Percentiles rank a stretch among this genome's conserved stretches.
These are phyloP conservation scores for Symbiodinium pilosum DNA, from an alignment of 73 alveolate genomes.

Conservation along the genomic window DNA sequence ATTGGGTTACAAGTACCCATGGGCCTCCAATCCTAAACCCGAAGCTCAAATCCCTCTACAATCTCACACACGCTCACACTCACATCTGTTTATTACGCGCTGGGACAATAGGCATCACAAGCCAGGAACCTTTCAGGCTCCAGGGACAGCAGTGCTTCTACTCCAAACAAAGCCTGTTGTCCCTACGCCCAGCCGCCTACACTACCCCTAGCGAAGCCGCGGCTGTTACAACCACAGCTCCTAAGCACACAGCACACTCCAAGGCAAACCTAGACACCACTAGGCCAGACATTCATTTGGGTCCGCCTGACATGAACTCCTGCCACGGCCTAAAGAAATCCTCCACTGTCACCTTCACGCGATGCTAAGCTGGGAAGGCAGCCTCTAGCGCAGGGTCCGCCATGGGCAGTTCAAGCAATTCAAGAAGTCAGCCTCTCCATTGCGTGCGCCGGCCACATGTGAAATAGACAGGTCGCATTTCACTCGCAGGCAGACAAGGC, in stretches of 20 bases:
- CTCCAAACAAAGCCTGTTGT: no score
- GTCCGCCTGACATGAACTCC: not conserved
- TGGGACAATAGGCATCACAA: no score
- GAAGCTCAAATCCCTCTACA: no score
- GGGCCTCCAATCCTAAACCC: no score
- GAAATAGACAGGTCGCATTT: not conserved
- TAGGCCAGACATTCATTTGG: not conserved
- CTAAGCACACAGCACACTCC: not conserved
- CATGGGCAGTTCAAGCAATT: not conserved
- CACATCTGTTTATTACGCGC: no score
- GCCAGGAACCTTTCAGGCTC: no score
- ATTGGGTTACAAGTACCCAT: no score
- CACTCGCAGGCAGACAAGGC: not conserved
- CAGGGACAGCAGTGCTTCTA: no score
- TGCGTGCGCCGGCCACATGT: not conserved
- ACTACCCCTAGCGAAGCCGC: not conserved
- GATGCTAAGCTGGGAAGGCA: not conserved
- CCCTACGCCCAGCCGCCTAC: no score
- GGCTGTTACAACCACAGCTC: no score
- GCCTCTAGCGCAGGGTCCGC: not conserved
- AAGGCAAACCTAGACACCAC: not conserved
- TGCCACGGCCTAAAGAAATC: not conserved
- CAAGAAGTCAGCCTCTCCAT: not conserved
- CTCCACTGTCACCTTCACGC: not conserved
- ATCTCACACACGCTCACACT: no score